Evolutionary conservation across 2,329 filamentous ascomycete genomes (phyloP).

Genomic region (Coniochaeta sp.): DNA sequence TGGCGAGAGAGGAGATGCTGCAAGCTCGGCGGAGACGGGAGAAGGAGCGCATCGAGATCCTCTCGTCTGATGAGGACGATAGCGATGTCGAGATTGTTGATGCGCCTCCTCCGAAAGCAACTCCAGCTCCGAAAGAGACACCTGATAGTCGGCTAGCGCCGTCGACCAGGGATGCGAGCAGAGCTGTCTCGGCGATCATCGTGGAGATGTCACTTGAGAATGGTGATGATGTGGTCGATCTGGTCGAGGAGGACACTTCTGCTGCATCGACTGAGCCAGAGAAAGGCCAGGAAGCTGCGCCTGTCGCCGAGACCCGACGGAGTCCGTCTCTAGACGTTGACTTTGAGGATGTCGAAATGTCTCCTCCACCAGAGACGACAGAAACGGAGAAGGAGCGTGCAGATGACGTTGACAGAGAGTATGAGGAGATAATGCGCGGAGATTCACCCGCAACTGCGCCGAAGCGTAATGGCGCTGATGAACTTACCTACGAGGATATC

Average conservation of each 20-base stretch:
- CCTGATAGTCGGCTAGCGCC: background rate
- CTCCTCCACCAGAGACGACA: constrained; percentile 5
- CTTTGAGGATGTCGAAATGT: constrained; percentile 29
- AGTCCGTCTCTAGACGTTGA: constrained; percentile 19
- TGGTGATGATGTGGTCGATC: background rate
- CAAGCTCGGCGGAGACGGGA: constrained; percentile 33
- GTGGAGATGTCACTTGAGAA: background rate
- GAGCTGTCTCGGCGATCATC: background rate
- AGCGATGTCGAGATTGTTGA: constrained; percentile 54
- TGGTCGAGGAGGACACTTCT: background rate
- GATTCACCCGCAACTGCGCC: constrained; percentile 9
- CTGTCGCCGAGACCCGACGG: background rate
- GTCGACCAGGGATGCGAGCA: background rate
- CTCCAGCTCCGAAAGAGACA: constrained; percentile 18
- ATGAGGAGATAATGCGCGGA: background rate
- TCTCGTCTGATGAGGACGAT: constrained; percentile 52
- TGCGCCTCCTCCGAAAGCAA: constrained; percentile 30
- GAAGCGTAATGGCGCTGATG: constrained; percentile 2
- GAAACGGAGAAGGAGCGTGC: constrained; percentile 1
- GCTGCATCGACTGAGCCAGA: background rate
- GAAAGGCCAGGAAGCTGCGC: background rate
- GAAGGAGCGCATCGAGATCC: constrained; percentile 52
- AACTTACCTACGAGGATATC: constrained; percentile 17
- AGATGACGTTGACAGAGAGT: background rate
- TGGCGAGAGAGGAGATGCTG: constrained; percentile 48